Conservation (phyloP, 2,329 filamentous ascomycete species). For the Pseudonectria buxi region DNA sequence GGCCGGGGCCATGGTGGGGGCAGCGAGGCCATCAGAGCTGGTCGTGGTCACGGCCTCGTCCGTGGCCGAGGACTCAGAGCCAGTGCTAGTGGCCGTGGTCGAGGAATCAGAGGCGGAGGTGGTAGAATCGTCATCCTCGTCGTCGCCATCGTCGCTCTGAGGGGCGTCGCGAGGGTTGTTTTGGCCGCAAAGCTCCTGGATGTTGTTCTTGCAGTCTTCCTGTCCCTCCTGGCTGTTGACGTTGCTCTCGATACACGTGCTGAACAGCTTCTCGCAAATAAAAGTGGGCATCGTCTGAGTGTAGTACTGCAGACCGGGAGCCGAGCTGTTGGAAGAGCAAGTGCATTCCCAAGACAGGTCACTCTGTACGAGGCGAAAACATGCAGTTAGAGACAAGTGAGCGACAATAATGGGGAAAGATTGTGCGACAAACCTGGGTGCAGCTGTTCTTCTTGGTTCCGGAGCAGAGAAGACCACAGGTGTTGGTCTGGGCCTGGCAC, state of each 20-base stretch:
- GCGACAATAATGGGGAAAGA: not conserved
- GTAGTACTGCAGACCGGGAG: constrained; percentile 48
- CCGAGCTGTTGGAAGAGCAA: constrained; percentile 40
- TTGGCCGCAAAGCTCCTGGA: constrained; percentile 40
- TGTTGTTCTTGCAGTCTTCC: constrained; percentile 41
- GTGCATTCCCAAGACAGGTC: constrained; percentile 42
- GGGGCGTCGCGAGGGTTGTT: constrained; percentile 28
- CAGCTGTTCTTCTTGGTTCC: constrained; percentile 37
- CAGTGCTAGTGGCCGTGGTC: constrained; percentile 24
- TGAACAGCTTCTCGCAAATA: constrained; percentile 44
- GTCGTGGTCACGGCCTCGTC: constrained; percentile 27
- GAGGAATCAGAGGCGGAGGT: constrained; percentile 20
- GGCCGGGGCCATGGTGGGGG: constrained; percentile 35
- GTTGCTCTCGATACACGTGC: constrained; percentile 39
- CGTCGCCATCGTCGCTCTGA: constrained; percentile 12
- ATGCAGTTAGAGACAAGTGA: not conserved
- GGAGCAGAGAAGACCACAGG: constrained; percentile 43
- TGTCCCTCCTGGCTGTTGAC: constrained; percentile 37
- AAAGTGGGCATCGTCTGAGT: constrained; percentile 45
- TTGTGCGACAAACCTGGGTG: constrained; percentile 33
- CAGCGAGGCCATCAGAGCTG: constrained; percentile 28
- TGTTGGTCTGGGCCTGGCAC: constrained; percentile 46
- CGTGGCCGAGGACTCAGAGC: constrained; percentile 14
- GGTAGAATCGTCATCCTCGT: constrained; percentile 14
- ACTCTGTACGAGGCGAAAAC: constrained; percentile 22